These are phyloP conservation scores for Nadsonia starkeyi-henricii DNA, from an alignment of 1,139 yeast species.

Conservation along the genomic window DNA sequence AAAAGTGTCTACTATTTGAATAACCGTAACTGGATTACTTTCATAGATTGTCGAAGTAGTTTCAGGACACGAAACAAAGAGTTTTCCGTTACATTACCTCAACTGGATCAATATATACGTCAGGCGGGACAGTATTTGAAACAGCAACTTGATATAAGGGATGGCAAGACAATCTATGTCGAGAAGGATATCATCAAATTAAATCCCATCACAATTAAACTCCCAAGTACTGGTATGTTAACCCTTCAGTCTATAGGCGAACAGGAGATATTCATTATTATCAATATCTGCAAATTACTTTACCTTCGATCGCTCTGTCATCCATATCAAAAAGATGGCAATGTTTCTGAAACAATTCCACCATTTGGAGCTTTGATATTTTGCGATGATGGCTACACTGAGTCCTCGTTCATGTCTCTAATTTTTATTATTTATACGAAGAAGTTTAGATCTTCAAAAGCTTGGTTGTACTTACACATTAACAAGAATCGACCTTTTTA, in stretches of 20 bases:
- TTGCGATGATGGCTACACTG: constrained; percentile 89
- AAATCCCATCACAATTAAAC: constrained; percentile 32
- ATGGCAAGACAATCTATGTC: constrained; percentile 24
- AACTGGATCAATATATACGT: constrained; percentile 16
- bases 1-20: background rate
- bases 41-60: constrained; percentile 18
- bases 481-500: constrained; percentile 70
- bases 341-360: constrained; percentile 10
- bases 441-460: constrained; percentile 35
- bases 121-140: constrained; percentile 24
- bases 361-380: constrained; percentile 35
- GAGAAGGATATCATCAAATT: background rate
- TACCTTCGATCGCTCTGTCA: constrained; percentile 16
- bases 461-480: constrained; percentile 43
- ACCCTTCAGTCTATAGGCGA: constrained; percentile 12
- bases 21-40: constrained; percentile 22
- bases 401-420: constrained; percentile 59
- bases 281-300: constrained; percentile 21
- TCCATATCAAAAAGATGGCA: background rate
- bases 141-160: constrained; percentile 77
- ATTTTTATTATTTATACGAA: constrained; percentile 58
- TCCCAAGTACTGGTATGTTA: constrained; percentile 62
- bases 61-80: constrained; percentile 34
- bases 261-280: constrained; percentile 14
- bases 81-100: constrained; percentile 31